A percentile compares a stretch with the other conserved stretches of the same genome.
Conservation (phyloP, 208 protist species). For the Acanthamoeba polyphaga region DNA sequence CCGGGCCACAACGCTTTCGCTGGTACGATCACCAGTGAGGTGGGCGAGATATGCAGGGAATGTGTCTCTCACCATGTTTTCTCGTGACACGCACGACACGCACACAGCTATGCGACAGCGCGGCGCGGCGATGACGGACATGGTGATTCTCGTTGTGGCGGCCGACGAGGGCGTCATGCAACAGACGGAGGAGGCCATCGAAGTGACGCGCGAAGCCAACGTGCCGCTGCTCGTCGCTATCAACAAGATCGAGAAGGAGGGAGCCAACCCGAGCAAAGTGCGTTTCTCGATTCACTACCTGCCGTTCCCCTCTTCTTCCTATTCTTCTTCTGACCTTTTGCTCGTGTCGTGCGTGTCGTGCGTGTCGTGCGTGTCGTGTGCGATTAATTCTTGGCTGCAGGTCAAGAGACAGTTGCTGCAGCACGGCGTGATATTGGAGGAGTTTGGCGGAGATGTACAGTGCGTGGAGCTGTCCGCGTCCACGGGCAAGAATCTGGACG, state of each 20-base stretch:
- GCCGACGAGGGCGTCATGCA: slow-evolving; percentile 96
- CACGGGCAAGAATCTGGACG: slow-evolving; percentile 89
- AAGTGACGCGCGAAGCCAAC: slow-evolving; percentile 71
- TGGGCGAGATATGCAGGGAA: too few species aligned
- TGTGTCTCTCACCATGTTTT: too few species aligned
- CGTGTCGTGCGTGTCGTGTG: background rate
- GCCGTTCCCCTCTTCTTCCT: background rate
- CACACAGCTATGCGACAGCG: slow-evolving; percentile 94
- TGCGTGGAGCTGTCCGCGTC: slow-evolving; percentile 94
- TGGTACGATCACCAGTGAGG: background rate
- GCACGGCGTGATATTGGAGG: slow-evolving; percentile 93
- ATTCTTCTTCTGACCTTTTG: background rate
- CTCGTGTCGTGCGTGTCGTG: too few species aligned
- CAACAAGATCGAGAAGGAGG: slow-evolving; percentile 97
- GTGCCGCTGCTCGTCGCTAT: slow-evolving; percentile 96
- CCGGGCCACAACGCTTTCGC: slow-evolving; percentile 97
- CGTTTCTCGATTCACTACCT: background rate
- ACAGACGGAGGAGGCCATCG: slow-evolving; percentile 92
- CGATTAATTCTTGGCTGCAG: background rate
- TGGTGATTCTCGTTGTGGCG: slow-evolving; percentile 97
- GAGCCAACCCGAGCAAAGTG: slow-evolving; percentile 90
- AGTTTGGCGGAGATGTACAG: slow-evolving; percentile 96
- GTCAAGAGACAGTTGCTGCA: slow-evolving; percentile 89
- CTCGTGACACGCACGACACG: slow-evolving; percentile 30
- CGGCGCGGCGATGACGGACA: slow-evolving; percentile 95